Conservation (phyloP, 352 stramenopile species). For the Pythium folliculosum region DNA sequence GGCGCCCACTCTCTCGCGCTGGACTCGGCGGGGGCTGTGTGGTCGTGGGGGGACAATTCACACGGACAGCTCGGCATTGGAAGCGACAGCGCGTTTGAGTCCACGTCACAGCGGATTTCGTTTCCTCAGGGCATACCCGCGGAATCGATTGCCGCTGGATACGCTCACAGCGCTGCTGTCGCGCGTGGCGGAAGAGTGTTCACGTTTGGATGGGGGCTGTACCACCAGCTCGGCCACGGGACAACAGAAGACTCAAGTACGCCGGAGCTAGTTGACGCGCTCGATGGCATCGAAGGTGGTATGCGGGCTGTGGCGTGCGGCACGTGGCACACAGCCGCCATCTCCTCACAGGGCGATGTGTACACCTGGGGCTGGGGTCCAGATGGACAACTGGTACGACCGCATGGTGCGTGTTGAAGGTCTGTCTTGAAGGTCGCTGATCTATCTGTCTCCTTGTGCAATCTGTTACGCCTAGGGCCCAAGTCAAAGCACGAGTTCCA, state of each 20-base stretch:
- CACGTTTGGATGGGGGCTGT: conserved; percentile 80
- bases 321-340: conserved; percentile 74
- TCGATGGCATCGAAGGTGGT: conserved; percentile 49
- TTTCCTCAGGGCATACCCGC: conserved; percentile 1
- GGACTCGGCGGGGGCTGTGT: conserved; percentile 37
- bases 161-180: conserved; percentile 55
- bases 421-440: not conserved
- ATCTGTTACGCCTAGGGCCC: conserved; percentile 7
- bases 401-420: not conserved
- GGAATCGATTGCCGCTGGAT: conserved; percentile 41
- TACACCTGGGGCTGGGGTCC: conserved; percentile 82
- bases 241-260: conserved; percentile 35
- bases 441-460: not conserved
- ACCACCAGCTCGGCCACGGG: conserved; percentile 77
- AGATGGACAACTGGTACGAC: conserved; percentile 64
- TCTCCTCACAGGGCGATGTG: conserved; percentile 60
- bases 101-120: conserved; percentile 13
- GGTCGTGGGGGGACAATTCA: conserved; percentile 69
- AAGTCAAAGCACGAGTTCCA: conserved; percentile 28
- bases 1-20: conserved; percentile 67
- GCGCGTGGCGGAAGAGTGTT: conserved; percentile 38
- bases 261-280: conserved; percentile 39
- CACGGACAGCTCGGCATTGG: conserved; percentile 59
- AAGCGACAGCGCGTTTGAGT: conserved; percentile 8
- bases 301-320: conserved; percentile 61